These are phyloP conservation scores for Pinus tabuliformis DNA, from an alignment of 75 land plant species.

Conservation along the genomic window DNA sequence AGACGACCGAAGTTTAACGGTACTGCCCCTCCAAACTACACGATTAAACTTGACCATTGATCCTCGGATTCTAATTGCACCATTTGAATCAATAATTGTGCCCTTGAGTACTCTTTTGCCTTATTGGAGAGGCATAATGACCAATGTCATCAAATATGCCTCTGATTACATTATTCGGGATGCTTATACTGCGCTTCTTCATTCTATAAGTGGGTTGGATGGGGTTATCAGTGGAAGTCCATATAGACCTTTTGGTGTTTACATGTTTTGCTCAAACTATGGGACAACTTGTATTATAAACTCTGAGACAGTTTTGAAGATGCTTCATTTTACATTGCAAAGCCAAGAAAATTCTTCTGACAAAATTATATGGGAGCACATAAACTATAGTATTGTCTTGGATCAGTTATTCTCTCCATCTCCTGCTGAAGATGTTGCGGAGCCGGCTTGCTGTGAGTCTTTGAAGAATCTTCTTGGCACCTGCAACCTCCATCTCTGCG, in stretches of 20 bases:
- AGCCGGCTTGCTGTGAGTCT: no score
- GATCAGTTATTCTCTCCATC: no score
- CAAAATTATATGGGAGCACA: neutral
- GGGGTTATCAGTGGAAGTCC: constrained; percentile 22
- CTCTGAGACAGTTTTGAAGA: constrained; percentile 46
- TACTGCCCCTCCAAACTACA: no score
- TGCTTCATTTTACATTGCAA: constrained; percentile 13
- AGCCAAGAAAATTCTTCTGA: neutral
- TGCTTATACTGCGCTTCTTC: neutral
- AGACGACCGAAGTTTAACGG: no score
- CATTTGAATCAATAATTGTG: constrained; percentile 24
- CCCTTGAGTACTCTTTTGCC: constrained; percentile 25
- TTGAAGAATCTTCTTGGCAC: no score
- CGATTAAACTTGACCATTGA: no score
- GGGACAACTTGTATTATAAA: constrained; percentile 30
- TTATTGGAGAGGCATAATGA: constrained; percentile 6
- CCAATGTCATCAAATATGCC: neutral
- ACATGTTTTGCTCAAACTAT: constrained; percentile 27
- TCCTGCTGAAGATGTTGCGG: no score
- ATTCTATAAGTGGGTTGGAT: neutral
- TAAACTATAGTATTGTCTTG: neutral
- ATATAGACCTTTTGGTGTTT: constrained; percentile 58
- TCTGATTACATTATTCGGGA: neutral
- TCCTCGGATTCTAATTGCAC: constrained; percentile 53
- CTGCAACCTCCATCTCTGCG: no score